phyloP scores from a whole-genome alignment of 768 basidiomycete species.

The Xerocomus spinulosus region DNA sequence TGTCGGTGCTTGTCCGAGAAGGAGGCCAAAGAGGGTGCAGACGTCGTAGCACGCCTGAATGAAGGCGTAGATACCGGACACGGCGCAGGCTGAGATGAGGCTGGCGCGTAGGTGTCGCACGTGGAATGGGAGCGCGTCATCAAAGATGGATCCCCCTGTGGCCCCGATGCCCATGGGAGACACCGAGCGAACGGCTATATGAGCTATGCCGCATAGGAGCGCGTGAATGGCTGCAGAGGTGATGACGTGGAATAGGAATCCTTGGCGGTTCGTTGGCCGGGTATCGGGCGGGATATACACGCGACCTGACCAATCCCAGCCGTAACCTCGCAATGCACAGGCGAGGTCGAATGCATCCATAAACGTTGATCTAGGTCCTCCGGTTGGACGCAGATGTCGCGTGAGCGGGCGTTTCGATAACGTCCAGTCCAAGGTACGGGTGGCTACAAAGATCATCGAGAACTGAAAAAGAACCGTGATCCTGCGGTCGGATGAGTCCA shows the following conservation, averaged over 20 bases:
- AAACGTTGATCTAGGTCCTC: neutral
- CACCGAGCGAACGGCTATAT: conserved; percentile 45
- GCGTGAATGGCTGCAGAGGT: conserved; percentile 32
- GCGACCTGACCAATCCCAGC: conserved; percentile 52
- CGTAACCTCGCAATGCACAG: conserved; percentile 49
- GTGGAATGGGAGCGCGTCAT: conserved; percentile 24
- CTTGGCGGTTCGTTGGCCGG: conserved; percentile 23
- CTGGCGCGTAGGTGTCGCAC: conserved; percentile 36
- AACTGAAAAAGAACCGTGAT: conserved; percentile 5
- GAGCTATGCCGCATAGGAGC: conserved; percentile 41
- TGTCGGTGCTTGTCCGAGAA: conserved; percentile 25
- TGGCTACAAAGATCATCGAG: conserved; percentile 3
- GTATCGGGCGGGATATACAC: conserved; percentile 24
- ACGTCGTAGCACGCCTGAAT: conserved; percentile 36
- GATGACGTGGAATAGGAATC: conserved; percentile 36
- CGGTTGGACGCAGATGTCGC: neutral
- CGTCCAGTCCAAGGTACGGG: conserved; percentile 1
- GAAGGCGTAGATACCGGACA: conserved; percentile 41
- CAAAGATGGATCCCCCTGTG: conserved; percentile 31
- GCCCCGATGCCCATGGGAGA: conserved; percentile 33
- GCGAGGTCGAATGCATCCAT: conserved; percentile 49
- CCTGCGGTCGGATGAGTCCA: too few relatives aligned
- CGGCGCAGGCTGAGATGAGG: conserved; percentile 38
- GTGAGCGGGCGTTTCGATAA: neutral
- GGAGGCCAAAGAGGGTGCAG: conserved; percentile 17